Evolutionary conservation across 306 rosid genomes (phyloP).

Genomic region (Pyrus betulifolia): DNA sequence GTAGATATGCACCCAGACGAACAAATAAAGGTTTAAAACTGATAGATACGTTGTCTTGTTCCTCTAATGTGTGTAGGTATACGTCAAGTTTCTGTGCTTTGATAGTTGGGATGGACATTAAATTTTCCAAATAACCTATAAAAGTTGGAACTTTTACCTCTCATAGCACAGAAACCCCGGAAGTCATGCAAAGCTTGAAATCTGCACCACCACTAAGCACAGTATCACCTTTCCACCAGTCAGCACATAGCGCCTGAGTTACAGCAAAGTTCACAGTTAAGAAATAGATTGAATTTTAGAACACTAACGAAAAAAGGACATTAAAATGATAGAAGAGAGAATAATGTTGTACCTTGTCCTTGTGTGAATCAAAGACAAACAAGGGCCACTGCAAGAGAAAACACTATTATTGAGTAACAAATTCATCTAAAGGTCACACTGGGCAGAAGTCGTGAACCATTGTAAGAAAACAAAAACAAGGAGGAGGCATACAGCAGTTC

Average conservation of each 20-base stretch:
- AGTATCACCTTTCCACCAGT: constrained; percentile 83
- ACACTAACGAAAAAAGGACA: background rate
- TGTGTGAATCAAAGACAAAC: constrained; percentile 58
- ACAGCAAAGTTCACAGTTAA: background rate
- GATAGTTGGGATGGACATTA: background rate
- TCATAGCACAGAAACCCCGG: constrained; percentile 50
- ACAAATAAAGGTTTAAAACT: background rate
- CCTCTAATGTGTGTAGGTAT: background rate
- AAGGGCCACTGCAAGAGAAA: constrained; percentile 83
- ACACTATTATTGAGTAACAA: constrained; percentile 4
- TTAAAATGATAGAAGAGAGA: background rate
- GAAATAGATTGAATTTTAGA: background rate
- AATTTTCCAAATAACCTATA: background rate
- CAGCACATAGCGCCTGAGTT: constrained; percentile 72
- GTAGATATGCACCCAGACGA: background rate
- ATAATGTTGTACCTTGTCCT: constrained; percentile 53
- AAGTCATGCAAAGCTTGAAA: constrained; percentile 69
- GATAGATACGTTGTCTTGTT: background rate
- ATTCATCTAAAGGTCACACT: background rate
- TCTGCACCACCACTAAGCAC: constrained; percentile 89
- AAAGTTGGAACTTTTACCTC: background rate
- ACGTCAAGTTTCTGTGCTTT: background rate
- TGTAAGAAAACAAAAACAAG: background rate
- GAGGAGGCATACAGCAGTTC: constrained; percentile 67
- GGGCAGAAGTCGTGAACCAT: background rate